Evolutionary conservation across 352 stramenopile genomes (phyloP), one percentile per base, ranked within the genome.

Genomic region (Phytophthora fragariae): DNA sequence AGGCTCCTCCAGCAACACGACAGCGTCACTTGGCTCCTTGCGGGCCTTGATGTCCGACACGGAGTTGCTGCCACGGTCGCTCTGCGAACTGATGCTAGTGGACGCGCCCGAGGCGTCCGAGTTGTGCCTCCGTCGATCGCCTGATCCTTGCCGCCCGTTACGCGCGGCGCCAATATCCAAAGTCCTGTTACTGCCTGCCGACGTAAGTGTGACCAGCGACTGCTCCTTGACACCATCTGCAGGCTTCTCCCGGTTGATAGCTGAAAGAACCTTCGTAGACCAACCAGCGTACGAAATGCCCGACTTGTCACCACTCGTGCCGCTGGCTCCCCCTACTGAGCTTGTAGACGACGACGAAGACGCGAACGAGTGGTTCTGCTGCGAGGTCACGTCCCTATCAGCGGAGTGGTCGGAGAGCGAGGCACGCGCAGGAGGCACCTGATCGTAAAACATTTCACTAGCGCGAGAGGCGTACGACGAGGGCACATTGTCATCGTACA

Each of bases 201-300:
- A 56, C 17, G 64, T 69, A 21, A 77, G 65, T 19, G 76, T 73
- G 17, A 76, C 56, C 11, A 81, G 68, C 0, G 69, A 68, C 31
- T 74, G 54, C 6, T 86, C 75, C 54, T 84, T 80, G 31, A 56
- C 61, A 27, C 68, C 69, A 21, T 79, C 72, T 1, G 53, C 65
- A 31, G 77, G 68, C 37, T 84, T 86, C 58, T 83, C 77, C 9
- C 78, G 62, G 41, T 79, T 76, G 33, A 89, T 85, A 15, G 83
- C 76, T 35, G 78, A 76, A 0, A 89, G 66, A 24, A 90, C 81
- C 58, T 91, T 90, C 24, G 77, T 89, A 8, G 79, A 90, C 85
- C 85, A 90, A 10, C 77, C 80, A 2, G 77, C 75, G 60, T 89
- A 87, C 65, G 75, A 86, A 56, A 88, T 86, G 10, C 71, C 72